A percentile compares a stretch with the other conserved stretches of the same genome.
Conservation (phyloP, 2,329 filamentous ascomycete genomes). For the Cladophialophora bantiana region DNA sequence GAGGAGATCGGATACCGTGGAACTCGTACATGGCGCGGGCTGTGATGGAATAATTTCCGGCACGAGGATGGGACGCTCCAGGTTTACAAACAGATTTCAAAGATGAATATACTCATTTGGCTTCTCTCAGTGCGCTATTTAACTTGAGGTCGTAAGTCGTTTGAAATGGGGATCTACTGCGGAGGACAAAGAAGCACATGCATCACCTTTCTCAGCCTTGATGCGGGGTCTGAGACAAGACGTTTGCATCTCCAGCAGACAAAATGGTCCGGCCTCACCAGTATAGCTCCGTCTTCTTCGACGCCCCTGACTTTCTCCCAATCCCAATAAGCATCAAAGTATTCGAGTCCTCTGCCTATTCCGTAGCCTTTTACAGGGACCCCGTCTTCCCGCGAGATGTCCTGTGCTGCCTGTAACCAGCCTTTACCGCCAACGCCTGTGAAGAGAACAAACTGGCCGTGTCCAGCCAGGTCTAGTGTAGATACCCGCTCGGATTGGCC, state of each 20-base stretch:
- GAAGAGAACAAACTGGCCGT: conserved; percentile 59
- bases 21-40: too few relatives aligned
- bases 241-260: conserved; percentile 58
- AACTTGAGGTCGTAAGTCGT: too few relatives aligned
- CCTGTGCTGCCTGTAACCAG: conserved; percentile 60
- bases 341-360: conserved; percentile 66
- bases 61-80: too few relatives aligned
- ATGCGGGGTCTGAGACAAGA: neutral
- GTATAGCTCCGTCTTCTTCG: conserved; percentile 63
- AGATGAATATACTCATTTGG: too few relatives aligned
- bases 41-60: too few relatives aligned
- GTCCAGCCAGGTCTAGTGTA: conserved; percentile 66
- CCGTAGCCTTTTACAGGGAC: conserved; percentile 58
- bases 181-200: neutral
- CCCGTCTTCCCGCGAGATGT: conserved; percentile 49
- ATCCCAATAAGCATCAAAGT: conserved; percentile 67
- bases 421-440: conserved; percentile 62
- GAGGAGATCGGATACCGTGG: too few relatives aligned
- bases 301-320: conserved; percentile 63
- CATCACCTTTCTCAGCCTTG: conserved; percentile 4
- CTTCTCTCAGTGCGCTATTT: too few relatives aligned
- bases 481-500: conserved; percentile 57
- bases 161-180: neutral
- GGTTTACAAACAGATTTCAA: too few relatives aligned
- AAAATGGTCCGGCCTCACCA: conserved; percentile 66